These are phyloP conservation scores for Podaxis rugospora DNA, from an alignment of 768 basidiomycete genomes.

Conservation along the genomic window DNA sequence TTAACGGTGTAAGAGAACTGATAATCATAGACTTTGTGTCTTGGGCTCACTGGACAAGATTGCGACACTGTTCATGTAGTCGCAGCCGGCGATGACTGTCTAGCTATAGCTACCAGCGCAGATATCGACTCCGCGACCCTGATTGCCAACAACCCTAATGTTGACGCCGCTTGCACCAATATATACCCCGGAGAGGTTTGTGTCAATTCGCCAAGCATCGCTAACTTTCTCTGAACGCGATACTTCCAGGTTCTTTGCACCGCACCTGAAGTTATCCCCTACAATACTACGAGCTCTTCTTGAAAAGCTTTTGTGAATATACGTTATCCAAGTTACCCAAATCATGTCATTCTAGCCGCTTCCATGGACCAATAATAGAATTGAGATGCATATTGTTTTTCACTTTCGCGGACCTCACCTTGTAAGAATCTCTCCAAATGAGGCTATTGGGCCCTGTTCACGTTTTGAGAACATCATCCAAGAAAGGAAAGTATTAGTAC, in stretches of 20 bases:
- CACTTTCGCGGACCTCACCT: background rate
- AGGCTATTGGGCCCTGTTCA: background rate
- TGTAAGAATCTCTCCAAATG: background rate
- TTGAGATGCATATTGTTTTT: background rate
- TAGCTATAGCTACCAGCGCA: conserved; percentile 32
- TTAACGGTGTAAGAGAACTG: background rate
- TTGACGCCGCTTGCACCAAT: conserved; percentile 47
- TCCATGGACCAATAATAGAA: background rate
- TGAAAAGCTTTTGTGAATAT: background rate
- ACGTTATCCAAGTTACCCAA: background rate
- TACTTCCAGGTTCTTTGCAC: background rate
- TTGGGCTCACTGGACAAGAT: conserved; percentile 53
- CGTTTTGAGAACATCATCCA: background rate
- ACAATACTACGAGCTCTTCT: background rate
- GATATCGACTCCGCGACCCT: conserved; percentile 43
- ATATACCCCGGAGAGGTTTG: conserved; percentile 57
- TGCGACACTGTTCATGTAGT: conserved; percentile 50
- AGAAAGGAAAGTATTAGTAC: background rate
- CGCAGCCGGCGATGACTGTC: conserved; percentile 47
- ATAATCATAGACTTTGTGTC: conserved; percentile 38
- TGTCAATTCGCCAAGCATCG: background rate
- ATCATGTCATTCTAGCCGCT: no score
- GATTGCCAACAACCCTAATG: conserved; percentile 61
- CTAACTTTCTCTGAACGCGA: background rate
- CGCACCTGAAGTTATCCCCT: background rate